Evolutionary conservation across 2,329 filamentous ascomycete genomes (phyloP).

Genomic region (Pseudogymnoascus sp.): DNA sequence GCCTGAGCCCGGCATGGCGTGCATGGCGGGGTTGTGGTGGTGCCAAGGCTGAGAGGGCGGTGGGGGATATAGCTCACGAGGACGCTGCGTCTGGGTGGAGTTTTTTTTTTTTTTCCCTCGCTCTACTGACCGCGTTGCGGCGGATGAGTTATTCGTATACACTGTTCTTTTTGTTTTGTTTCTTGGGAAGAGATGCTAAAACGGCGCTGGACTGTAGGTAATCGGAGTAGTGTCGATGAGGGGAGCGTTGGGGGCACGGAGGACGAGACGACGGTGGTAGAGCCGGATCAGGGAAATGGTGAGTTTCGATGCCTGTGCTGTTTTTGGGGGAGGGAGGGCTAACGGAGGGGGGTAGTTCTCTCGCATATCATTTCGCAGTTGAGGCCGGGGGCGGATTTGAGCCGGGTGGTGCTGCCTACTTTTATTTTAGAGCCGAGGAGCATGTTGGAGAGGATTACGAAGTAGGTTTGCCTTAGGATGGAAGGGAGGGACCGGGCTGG

Average conservation of each 20-base stretch:
- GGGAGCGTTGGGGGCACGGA: slow-evolving; percentile 41
- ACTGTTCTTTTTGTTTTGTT: not conserved
- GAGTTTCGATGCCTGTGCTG: slow-evolving; percentile 31
- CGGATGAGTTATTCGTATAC: not conserved
- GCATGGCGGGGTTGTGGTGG: not conserved
- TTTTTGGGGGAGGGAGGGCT: slow-evolving; percentile 16
- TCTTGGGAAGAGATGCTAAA: not conserved
- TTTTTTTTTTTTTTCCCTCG: too few species aligned
- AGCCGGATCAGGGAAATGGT: slow-evolving; percentile 93
- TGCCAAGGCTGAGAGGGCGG: not conserved
- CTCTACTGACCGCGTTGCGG: not conserved
- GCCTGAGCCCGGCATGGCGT: not conserved
- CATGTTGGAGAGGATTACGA: slow-evolving; percentile 98
- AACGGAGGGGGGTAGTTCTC: slow-evolving; percentile 55
- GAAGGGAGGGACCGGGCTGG: not conserved
- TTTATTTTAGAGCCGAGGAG: slow-evolving; percentile 97
- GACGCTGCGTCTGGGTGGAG: not conserved
- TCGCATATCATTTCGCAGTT: slow-evolving; percentile 96
- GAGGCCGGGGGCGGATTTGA: slow-evolving; percentile 88
- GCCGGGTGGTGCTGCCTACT: slow-evolving; percentile 87
- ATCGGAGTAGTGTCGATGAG: slow-evolving; percentile 31
- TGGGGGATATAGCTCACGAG: not conserved
- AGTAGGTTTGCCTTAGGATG: slow-evolving; percentile 50
- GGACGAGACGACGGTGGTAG: slow-evolving; percentile 73
- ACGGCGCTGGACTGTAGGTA: slow-evolving; percentile 30